Evolutionary conservation across 495 filamentous ascomycete genomes (phyloP), one percentile per base, ranked within the genome.

Genomic region (Halenospora varia): DNA sequence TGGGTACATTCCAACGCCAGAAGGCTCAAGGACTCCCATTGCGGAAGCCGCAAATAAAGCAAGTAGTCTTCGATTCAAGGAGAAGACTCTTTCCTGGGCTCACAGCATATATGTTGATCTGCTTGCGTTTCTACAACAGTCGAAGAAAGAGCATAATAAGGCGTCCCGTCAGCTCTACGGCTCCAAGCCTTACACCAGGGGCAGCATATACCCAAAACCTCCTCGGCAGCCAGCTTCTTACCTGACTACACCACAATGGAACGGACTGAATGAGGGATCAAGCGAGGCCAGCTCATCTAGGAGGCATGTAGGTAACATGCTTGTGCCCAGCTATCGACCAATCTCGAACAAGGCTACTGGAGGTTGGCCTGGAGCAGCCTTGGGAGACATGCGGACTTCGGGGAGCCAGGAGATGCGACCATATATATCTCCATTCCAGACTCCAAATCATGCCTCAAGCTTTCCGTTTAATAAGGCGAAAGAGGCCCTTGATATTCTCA

Each of bases 21-120:
- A 61, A 51, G 60, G 53, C 0, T 47, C 39, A 25, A 48, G 54
- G 10, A 66, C 57, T n/a, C 60, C 56, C 10, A 60, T 40, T 22
- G 51, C 55, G 41, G 57, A 60, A 46, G 55, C 60, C 9, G 19
- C 46, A 2, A 57, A 48, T 22, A 51, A 50, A 29, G 49, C 54
- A 24, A 54, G 40, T 25, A 65, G 57, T 63, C 70, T 75, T 3
- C 82, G 84, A 60, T 91, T 89, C 67, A 88, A 88, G 60, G 93
- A 97, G 68, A 88, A 86, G 60, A 83, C 87, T 4, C 77, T 96
- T 45, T 79, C 86, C 15, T 92, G 88, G 82, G 94, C 94, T 25
- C 89, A 97, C 68, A 80, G 82, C 51, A 84, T 93, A 20, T 97
- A 98, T 72, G 82, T 92, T 39, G 89, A 96, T 63, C 81, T 98